Conservation (phyloP, 441 rosid species). For the Arabidopsis lyrata region DNA sequence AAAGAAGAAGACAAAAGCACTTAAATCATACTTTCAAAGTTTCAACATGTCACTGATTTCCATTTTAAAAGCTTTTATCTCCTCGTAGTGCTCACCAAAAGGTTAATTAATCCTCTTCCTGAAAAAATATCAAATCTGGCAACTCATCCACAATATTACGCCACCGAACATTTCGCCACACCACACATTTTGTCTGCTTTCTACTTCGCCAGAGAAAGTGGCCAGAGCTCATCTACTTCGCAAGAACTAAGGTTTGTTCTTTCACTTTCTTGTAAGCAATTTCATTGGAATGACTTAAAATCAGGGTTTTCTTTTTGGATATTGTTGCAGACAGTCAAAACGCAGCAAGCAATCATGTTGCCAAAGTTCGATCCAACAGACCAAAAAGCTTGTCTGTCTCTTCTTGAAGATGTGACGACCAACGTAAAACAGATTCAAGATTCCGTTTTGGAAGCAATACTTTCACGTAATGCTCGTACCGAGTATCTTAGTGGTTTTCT, state of each 20-base stretch:
- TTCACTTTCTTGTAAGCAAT: neutral
- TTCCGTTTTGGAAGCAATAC: slow-evolving; percentile 55
- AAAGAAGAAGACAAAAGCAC: neutral
- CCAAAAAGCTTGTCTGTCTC: slow-evolving; percentile 55
- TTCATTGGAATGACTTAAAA: neutral
- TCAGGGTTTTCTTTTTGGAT: neutral
- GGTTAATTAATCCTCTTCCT: neutral
- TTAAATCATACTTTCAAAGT: neutral
- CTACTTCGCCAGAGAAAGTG: neutral
- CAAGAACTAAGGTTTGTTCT: neutral
- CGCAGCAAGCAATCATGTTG: slow-evolving; percentile 18
- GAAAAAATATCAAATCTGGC: neutral
- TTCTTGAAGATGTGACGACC: slow-evolving; percentile 64
- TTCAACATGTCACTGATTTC: neutral
- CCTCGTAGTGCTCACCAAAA: neutral
- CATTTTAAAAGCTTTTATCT: neutral
- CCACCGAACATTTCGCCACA: slow-evolving; percentile 4
- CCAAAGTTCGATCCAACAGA: slow-evolving; percentile 39
- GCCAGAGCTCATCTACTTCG: slow-evolving; percentile 12
- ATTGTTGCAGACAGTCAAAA: neutral
- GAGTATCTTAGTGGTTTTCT: slow-evolving; percentile 59
- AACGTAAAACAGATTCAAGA: slow-evolving; percentile 60
- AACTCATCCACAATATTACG: too few species aligned
- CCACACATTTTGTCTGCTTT: slow-evolving; percentile 8
- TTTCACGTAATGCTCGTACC: slow-evolving; percentile 53